Evolutionary conservation across 148 eudicot genomes (phyloP).

Genomic region (Spergularia marina): DNA sequence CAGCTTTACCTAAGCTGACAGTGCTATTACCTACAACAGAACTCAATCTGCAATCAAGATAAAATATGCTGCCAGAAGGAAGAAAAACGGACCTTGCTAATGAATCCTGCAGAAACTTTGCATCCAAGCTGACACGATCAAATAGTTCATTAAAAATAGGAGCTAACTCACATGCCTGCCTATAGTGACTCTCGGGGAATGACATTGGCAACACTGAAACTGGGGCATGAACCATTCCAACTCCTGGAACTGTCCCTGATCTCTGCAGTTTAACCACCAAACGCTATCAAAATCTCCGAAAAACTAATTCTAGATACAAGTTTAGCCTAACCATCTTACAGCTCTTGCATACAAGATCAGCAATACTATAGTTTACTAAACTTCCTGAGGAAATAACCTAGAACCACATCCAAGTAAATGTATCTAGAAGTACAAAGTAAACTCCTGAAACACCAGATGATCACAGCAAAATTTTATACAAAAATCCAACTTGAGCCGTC

Average conservation of each 20-base stretch:
- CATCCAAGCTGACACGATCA: conserved; percentile 94
- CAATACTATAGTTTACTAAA: not conserved
- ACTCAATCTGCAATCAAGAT: not conserved
- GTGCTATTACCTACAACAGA: not conserved
- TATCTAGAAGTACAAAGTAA: not conserved
- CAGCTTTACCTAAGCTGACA: not conserved
- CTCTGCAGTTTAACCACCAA: conserved; percentile 47
- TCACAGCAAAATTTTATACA: no score
- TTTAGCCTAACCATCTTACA: not conserved
- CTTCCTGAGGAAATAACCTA: not conserved
- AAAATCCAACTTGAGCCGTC: no score
- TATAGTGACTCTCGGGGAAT: conserved; percentile 68
- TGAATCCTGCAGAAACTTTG: conserved; percentile 72
- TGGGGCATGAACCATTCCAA: conserved; percentile 95
- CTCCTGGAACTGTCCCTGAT: conserved; percentile 87
- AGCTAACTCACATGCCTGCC: conserved; percentile 84
- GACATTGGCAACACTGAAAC: conserved; percentile 67
- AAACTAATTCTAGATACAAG: not conserved
- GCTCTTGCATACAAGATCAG: not conserved
- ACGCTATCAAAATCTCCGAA: not conserved
- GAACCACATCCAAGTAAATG: no score
- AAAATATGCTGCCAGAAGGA: not conserved
- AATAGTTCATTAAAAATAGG: conserved; percentile 94
- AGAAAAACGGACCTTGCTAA: conserved; percentile 65
- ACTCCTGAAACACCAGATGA: no score